phyloP scores from a whole-genome alignment of 495 filamentous ascomycete genomes.

The Tuber indicum region DNA sequence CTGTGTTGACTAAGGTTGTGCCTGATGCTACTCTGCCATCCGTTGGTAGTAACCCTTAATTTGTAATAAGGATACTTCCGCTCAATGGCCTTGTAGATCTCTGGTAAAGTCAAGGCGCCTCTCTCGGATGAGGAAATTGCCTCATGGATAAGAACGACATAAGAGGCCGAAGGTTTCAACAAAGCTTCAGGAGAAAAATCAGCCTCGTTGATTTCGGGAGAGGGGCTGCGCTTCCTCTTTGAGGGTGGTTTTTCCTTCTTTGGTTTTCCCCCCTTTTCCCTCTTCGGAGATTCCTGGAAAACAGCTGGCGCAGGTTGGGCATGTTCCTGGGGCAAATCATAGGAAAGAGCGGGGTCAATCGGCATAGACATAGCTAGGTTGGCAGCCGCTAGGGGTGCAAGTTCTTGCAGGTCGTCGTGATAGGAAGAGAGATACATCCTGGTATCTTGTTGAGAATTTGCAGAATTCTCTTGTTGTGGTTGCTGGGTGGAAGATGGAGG shows the following conservation, averaged over 20 bases:
- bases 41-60: constrained; percentile 69
- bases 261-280: constrained; percentile 53
- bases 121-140: constrained; percentile 65
- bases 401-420: not conserved
- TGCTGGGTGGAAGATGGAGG: not conserved
- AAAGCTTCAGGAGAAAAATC: constrained; percentile 80
- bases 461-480: not conserved
- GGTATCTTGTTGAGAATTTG: not conserved
- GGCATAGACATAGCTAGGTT: not conserved
- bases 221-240: constrained; percentile 61
- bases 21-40: constrained; percentile 95
- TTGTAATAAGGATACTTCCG: constrained; percentile 85
- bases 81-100: constrained; percentile 87
- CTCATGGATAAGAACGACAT: constrained; percentile 86
- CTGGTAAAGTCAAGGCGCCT: constrained; percentile 72
- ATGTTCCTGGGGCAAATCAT: not conserved
- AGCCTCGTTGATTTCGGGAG: constrained; percentile 63
- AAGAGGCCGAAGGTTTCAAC: constrained; percentile 75
- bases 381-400: not conserved
- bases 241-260: constrained; percentile 50
- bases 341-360: not conserved
- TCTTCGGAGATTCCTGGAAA: constrained; percentile 33
- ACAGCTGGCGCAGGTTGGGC: not conserved
- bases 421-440: not conserved
- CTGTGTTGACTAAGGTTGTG: constrained; percentile 89